These are phyloP conservation scores for Ophiostoma quercus DNA, from an alignment of 2,329 filamentous ascomycete species.

Conservation along the genomic window DNA sequence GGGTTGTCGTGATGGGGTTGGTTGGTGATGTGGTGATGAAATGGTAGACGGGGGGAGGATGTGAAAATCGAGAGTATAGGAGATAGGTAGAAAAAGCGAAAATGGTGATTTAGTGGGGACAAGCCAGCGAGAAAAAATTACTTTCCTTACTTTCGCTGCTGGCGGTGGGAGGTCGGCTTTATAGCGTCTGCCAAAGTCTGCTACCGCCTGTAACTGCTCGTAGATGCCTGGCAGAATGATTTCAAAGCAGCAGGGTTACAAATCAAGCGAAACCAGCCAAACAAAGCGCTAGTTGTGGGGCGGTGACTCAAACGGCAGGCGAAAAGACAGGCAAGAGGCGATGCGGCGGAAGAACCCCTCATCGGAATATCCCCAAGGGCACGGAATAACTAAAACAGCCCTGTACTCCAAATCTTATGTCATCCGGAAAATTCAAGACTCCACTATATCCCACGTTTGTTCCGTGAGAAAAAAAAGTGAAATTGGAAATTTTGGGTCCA, in stretches of 20 bases:
- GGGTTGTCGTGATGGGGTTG: conserved; percentile 32
- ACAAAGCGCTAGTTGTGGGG: conserved; percentile 8
- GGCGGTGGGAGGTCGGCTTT: not conserved
- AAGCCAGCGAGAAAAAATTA: conserved; percentile 15
- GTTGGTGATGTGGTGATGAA: conserved; percentile 20
- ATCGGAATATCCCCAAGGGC: conserved; percentile 25
- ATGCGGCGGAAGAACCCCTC: not conserved
- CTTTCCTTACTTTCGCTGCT: not conserved
- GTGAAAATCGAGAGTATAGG: not conserved
- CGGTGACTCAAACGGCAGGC: conserved; percentile 8
- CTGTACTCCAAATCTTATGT: not conserved
- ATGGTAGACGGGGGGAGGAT: conserved; percentile 14
- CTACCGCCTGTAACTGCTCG: too few species aligned
- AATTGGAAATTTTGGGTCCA: not conserved
- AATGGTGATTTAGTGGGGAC: conserved; percentile 18
- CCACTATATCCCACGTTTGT: not conserved
- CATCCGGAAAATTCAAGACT: not conserved
- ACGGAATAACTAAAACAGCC: conserved; percentile 24
- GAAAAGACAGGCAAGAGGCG: not conserved
- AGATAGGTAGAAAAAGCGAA: conserved; percentile 28
- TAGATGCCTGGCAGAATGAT: conserved; percentile 7
- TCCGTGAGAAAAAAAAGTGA: not conserved
- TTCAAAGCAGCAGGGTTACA: conserved; percentile 10
- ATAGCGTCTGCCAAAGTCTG: too few species aligned
- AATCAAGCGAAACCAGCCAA: conserved; percentile 10